Conservation (phyloP, 345 rosid genomes). For the Populus deltoides region DNA sequence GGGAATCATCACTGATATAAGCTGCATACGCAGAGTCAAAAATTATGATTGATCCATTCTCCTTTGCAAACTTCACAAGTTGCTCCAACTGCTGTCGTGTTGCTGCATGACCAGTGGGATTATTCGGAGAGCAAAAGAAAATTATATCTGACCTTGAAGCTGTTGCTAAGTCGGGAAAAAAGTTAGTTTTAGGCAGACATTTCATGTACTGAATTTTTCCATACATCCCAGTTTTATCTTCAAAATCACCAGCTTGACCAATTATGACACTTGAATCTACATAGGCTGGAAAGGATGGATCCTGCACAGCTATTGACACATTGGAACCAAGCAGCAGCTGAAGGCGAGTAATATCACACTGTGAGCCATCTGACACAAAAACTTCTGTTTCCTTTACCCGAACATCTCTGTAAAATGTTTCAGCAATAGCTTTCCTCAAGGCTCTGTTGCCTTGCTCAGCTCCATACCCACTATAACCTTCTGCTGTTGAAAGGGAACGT, state of each 20-base stretch:
- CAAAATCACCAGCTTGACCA: slow-evolving; percentile 16
- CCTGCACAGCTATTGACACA: slow-evolving; percentile 57
- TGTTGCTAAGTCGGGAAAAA: slow-evolving; percentile 13
- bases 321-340: slow-evolving; percentile 58
- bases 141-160: slow-evolving; percentile 14
- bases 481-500: slow-evolving; percentile 18
- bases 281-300: slow-evolving; percentile 57
- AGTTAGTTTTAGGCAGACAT: neutral
- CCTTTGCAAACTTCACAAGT: slow-evolving; percentile 12
- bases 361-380: slow-evolving; percentile 68
- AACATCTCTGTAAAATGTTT: slow-evolving; percentile 46
- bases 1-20: slow-evolving; percentile 8
- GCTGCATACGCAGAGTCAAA: slow-evolving; percentile 13
- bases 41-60: slow-evolving; percentile 18
- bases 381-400: slow-evolving; percentile 46
- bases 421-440: slow-evolving; percentile 51
- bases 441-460: slow-evolving; percentile 29
- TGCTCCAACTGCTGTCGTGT: slow-evolving; percentile 12
- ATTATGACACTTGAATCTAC: slow-evolving; percentile 18
- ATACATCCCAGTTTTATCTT: slow-evolving; percentile 9
- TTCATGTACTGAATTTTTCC: slow-evolving; percentile 16
- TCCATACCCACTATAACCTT: slow-evolving; percentile 28
- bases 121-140: slow-evolving; percentile 22
- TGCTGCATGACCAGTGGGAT: slow-evolving; percentile 22
- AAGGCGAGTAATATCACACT: slow-evolving; percentile 61